Percentiles rank a stretch among this genome's conserved stretches.
Evolutionary conservation across 257 asterid species (phyloP).

Genomic region (Penstemon eatonii): DNA sequence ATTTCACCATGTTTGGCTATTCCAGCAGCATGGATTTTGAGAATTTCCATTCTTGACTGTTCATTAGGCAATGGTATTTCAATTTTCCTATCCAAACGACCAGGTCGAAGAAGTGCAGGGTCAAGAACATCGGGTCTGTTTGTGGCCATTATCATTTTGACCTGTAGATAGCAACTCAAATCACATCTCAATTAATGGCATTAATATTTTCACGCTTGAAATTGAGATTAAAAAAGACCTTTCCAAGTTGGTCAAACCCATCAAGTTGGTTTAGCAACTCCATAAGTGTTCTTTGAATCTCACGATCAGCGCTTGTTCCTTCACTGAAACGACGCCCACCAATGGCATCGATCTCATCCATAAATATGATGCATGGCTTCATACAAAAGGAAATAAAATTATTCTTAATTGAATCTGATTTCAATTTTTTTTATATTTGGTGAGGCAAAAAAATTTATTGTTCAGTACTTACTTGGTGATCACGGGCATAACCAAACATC

Average conservation of each 20-base stretch:
- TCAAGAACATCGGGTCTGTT: constrained; percentile 94
- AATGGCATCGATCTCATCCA: constrained; percentile 98
- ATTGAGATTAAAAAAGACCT: constrained; percentile 47
- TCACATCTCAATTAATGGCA: background rate
- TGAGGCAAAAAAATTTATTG: constrained; percentile 27
- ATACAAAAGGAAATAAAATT: constrained; percentile 12
- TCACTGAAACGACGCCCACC: constrained; percentile 97
- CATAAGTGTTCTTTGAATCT: constrained; percentile 95
- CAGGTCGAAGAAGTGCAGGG: constrained; percentile 98
- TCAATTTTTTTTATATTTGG: constrained; percentile 50
- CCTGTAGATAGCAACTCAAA: constrained; percentile 47
- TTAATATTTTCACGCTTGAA: background rate
- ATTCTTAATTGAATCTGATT: constrained; percentile 6
- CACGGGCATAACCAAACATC: constrained; percentile 94
- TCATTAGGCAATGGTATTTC: constrained; percentile 96
- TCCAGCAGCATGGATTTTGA: constrained; percentile 92
- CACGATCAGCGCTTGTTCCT: constrained; percentile 99
- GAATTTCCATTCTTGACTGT: constrained; percentile 91
- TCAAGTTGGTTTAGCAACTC: constrained; percentile 93
- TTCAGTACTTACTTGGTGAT: constrained; percentile 74
- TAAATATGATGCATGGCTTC: constrained; percentile 96
- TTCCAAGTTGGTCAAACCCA: constrained; percentile 96
- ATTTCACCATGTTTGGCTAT: constrained; percentile 97
- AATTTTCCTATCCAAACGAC: constrained; percentile 91
- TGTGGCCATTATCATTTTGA: constrained; percentile 97